phyloP scores from a whole-genome alignment of 2,329 filamentous ascomycete species.

The Neonectria magnoliae region DNA sequence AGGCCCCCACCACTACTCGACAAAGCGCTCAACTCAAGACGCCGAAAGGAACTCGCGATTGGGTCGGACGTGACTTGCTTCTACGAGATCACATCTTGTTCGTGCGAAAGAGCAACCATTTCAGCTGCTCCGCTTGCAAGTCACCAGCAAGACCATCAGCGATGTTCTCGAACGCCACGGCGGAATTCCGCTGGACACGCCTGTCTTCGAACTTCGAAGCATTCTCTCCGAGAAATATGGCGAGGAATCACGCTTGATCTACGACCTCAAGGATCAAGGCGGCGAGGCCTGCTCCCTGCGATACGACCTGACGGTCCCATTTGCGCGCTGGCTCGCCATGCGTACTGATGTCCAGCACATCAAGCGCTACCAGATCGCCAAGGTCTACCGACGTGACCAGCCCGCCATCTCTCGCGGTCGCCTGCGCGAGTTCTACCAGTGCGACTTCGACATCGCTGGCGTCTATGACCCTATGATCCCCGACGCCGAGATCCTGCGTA shows the following conservation, averaged over 20 bases:
- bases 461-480: conserved; percentile 90
- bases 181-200: conserved; percentile 81
- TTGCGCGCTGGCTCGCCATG: conserved; percentile 93
- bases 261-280: conserved; percentile 86
- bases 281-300: conserved; percentile 79
- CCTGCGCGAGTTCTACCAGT: conserved; percentile 97
- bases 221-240: conserved; percentile 91
- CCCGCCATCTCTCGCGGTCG: conserved; percentile 84
- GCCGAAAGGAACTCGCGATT: too few relatives aligned
- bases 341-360: conserved; percentile 83
- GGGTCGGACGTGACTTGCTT: too few relatives aligned
- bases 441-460: conserved; percentile 95
- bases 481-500: conserved; percentile 87
- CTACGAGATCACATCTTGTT: neutral
- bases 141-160: conserved; percentile 64
- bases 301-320: conserved; percentile 89
- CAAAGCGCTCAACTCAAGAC: too few relatives aligned
- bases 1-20: too few relatives aligned
- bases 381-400: conserved; percentile 69
- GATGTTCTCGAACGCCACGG: conserved; percentile 86
- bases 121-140: neutral
- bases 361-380: conserved; percentile 95
- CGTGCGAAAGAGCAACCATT: neutral
- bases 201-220: conserved; percentile 86
- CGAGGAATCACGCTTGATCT: conserved; percentile 92